Percentiles rank a stretch among this genome's conserved stretches.
phyloP scores from a whole-genome alignment of 306 rosid species.

The Delonix regia region DNA sequence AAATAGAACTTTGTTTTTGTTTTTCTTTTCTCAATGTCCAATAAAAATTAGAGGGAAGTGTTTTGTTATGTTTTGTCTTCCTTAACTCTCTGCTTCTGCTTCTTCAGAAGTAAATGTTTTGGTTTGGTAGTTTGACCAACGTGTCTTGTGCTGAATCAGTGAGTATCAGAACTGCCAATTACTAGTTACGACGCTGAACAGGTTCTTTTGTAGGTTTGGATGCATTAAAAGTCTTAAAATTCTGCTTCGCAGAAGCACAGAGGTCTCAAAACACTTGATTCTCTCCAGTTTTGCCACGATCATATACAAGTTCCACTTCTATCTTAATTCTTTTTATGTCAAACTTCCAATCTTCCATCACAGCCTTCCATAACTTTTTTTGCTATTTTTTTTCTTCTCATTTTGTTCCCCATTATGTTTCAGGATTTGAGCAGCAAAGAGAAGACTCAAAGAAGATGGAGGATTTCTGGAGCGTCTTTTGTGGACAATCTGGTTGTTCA shows the following conservation, averaged over 20 bases:
- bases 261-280: neutral
- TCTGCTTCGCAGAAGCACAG: neutral
- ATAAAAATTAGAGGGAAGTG: neutral
- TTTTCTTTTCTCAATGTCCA: neutral
- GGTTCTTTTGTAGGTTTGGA: constrained; percentile 18
- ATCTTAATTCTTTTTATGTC: neutral
- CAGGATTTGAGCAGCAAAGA: constrained; percentile 37
- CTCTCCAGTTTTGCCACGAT: neutral
- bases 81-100: neutral
- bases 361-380: neutral
- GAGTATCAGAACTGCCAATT: neutral
- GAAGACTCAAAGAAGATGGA: constrained; percentile 41
- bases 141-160: neutral
- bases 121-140: neutral
- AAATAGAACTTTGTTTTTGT: neutral
- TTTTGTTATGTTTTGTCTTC: neutral
- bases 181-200: neutral
- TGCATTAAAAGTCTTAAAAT: neutral
- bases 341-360: too few species aligned
- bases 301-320: neutral
- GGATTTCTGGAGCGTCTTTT: constrained; percentile 56
- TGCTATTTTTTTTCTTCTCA: neutral
- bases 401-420: neutral
- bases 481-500: constrained; percentile 58
- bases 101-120: neutral